phyloP scores from a whole-genome alignment of 2,329 filamentous ascomycete genomes.

The Alternaria arborescens region DNA sequence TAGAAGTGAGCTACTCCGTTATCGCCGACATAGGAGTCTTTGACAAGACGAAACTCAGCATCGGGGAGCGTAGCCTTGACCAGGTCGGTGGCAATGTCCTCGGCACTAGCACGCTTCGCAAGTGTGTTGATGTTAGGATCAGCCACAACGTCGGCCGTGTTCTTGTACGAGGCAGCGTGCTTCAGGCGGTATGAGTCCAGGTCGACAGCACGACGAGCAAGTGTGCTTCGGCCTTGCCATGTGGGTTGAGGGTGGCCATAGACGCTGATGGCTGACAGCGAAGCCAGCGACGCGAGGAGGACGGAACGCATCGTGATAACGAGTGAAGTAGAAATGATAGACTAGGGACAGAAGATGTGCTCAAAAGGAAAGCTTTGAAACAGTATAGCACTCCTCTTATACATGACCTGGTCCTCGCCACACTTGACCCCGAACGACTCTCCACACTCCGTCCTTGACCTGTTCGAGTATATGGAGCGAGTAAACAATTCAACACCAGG shows the following conservation, averaged over 20 bases:
- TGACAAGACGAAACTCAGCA: constrained; percentile 60
- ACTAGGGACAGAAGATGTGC: constrained; percentile 22
- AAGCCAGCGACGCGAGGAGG: constrained; percentile 41
- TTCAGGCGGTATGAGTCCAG: constrained; percentile 45
- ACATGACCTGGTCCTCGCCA: constrained; percentile 12
- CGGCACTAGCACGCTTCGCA: constrained; percentile 34
- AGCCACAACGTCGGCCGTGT: constrained; percentile 27
- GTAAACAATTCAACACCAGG: constrained; percentile 5
- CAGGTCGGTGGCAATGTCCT: constrained; percentile 44
- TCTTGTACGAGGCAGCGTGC: constrained; percentile 35
- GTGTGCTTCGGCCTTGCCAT: constrained; percentile 19
- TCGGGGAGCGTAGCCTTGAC: constrained; percentile 47
- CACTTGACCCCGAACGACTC: constrained; percentile 3
- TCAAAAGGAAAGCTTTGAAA: background rate
- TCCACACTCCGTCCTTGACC: constrained; percentile 4
- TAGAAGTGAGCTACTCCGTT: constrained; percentile 67
- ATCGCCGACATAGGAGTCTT: constrained; percentile 63
- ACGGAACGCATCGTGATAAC: constrained; percentile 40
- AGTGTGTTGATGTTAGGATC: constrained; percentile 31
- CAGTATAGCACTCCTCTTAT: constrained; percentile 21
- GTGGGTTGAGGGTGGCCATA: constrained; percentile 33
- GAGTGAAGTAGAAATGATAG: constrained; percentile 22
- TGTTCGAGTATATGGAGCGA: constrained; percentile 4
- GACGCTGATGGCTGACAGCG: constrained; percentile 34
- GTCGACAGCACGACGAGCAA: constrained; percentile 38